phyloP scores from a whole-genome alignment of 1,284 basidiomycete genomes.

The Kwoniella shivajii region DNA sequence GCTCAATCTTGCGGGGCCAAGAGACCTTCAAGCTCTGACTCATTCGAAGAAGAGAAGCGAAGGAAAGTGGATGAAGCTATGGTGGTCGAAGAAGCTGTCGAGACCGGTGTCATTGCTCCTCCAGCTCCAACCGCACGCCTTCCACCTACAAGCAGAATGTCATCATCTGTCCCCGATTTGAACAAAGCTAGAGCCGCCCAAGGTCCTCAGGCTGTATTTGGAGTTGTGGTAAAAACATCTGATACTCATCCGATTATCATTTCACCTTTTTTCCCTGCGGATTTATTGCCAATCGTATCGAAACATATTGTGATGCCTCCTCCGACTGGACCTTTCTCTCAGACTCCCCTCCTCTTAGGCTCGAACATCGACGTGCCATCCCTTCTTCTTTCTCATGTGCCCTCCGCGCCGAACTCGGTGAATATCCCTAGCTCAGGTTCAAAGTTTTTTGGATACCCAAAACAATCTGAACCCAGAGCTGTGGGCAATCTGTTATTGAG shows the following conservation, averaged over 20 bases:
- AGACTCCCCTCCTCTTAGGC: slow-evolving; percentile 26
- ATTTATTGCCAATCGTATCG: slow-evolving; percentile 37
- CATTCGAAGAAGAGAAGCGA: slow-evolving; percentile 43
- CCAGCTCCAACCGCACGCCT: background rate
- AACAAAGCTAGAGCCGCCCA: slow-evolving; percentile 12
- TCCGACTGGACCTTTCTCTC: slow-evolving; percentile 7
- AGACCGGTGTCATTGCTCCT: slow-evolving; percentile 33
- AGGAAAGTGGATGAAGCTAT: slow-evolving; percentile 45
- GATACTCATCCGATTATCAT: slow-evolving; percentile 82
- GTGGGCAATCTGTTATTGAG: slow-evolving; percentile 89
- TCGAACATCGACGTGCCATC: slow-evolving; percentile 47
- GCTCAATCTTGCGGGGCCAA: slow-evolving; percentile 48
- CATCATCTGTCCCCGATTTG: slow-evolving; percentile 35
- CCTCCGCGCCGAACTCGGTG: slow-evolving; percentile 35
- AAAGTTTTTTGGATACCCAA: slow-evolving; percentile 2
- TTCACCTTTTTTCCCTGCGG: slow-evolving; percentile 45
- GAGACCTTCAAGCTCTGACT: slow-evolving; percentile 22
- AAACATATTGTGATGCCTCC: slow-evolving; percentile 38
- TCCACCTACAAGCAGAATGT: slow-evolving; percentile 18
- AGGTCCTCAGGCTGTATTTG: slow-evolving; percentile 27
- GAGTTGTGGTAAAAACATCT: slow-evolving; percentile 65
- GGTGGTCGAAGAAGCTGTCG: slow-evolving; percentile 42
- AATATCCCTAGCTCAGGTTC: slow-evolving; percentile 17
- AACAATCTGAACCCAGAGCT: slow-evolving; percentile 11
- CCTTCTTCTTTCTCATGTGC: slow-evolving; percentile 62